These are phyloP conservation scores for Mucor irregularis DNA, from an alignment of 371 early-diverging fungal species.

Conservation along the genomic window DNA sequence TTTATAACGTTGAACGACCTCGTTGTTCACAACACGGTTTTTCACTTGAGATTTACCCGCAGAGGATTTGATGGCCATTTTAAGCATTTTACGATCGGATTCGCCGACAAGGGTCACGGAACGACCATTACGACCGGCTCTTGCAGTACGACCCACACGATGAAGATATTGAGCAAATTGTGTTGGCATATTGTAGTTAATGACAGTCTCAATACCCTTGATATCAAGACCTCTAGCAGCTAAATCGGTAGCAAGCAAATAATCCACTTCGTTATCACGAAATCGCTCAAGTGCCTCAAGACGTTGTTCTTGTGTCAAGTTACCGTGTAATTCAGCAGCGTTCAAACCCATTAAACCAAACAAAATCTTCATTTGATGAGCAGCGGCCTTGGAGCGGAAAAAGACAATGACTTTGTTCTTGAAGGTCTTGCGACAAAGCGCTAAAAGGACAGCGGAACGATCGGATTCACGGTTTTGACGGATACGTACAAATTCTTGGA, in stretches of 20 bases:
- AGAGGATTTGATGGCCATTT: conserved; percentile 88
- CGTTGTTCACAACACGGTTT: conserved; percentile 83
- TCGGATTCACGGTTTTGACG: conserved; percentile 82
- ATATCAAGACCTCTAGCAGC: conserved; percentile 99
- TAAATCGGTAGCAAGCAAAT: conserved; percentile 97
- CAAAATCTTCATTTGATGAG: conserved; percentile 95
- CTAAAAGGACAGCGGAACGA: conserved; percentile 82
- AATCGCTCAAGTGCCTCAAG: conserved; percentile 92
- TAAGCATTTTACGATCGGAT: conserved; percentile 90
- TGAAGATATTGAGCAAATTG: conserved; percentile 97
- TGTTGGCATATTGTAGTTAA: conserved; percentile 99
- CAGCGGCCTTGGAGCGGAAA: conserved; percentile 90
- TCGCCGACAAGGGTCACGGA: conserved; percentile 93
- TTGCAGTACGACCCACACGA: conserved; percentile 99
- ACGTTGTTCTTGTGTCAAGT: conserved; percentile 94
- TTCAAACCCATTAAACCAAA: conserved; percentile 90
- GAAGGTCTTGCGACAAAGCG: conserved; percentile 85
- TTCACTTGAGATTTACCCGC: conserved; percentile 69
- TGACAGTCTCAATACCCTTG: conserved; percentile 96
- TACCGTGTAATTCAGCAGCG: conserved; percentile 98
- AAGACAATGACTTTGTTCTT: conserved; percentile 84
- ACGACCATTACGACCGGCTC: conserved; percentile 90
- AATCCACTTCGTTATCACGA: conserved; percentile 84
- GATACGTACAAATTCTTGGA: conserved; percentile 97
- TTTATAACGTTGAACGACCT: conserved; percentile 75